phyloP scores from a whole-genome alignment of 179 eudicot genomes.

The Beta lomatogona region DNA sequence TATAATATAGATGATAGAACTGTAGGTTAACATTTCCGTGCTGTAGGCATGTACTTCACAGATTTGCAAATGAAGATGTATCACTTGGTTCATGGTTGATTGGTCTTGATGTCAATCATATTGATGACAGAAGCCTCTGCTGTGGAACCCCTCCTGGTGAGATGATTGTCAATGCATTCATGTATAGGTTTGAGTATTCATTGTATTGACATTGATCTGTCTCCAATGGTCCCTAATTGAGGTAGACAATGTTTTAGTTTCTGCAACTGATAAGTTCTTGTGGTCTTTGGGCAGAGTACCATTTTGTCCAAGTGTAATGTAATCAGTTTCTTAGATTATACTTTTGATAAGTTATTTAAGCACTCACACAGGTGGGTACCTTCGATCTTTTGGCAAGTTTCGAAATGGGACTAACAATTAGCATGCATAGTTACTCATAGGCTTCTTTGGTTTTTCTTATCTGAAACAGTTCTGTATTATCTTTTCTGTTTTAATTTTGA shows the following conservation, averaged over 20 bases:
- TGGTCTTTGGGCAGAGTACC: neutral
- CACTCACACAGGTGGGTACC: neutral
- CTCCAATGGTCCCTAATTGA: neutral
- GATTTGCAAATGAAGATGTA: slow-evolving; percentile 40
- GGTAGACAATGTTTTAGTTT: neutral
- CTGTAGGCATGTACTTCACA: slow-evolving; percentile 35
- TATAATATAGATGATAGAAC: neutral
- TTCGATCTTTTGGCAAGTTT: neutral
- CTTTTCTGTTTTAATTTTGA: neutral
- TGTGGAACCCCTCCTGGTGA: slow-evolving; percentile 40
- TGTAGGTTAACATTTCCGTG: neutral
- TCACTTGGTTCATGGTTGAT: slow-evolving; percentile 44
- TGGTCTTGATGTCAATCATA: slow-evolving; percentile 39
- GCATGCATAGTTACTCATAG: neutral
- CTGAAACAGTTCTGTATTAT: neutral
- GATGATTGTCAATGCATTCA: neutral
- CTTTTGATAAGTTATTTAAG: neutral
- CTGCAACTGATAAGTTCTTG: neutral
- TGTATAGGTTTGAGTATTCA: neutral
- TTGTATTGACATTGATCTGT: neutral
- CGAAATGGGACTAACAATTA: neutral
- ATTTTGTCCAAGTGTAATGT: neutral
- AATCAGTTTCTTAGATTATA: neutral
- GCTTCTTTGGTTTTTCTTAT: neutral
- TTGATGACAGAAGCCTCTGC: slow-evolving; percentile 40